Percentiles rank a stretch among this genome's conserved stretches.
Evolutionary conservation across 352 stramenopile species (phyloP).

Genomic region (Peronospora farinosa): DNA sequence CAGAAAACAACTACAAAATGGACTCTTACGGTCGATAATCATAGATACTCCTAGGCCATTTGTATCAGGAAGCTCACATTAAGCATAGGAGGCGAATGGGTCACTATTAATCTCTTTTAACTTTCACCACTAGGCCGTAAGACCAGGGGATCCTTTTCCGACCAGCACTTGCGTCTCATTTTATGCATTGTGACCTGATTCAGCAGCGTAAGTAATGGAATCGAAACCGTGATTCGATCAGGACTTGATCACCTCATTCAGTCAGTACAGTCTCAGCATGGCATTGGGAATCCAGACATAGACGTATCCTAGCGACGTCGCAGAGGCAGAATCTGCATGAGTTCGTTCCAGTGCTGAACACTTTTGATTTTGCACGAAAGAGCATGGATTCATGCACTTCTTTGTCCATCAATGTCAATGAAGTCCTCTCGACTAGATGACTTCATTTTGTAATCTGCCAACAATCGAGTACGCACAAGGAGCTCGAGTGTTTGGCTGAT

Average conservation of each 20-base stretch:
- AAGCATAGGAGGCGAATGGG: no score
- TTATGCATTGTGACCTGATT: background rate
- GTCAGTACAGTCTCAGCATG: slow-evolving; percentile 5
- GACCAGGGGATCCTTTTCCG: slow-evolving; percentile 10
- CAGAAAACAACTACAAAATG: no score
- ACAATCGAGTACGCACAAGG: slow-evolving; percentile 5
- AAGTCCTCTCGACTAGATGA: no score
- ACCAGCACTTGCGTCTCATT: slow-evolving; percentile 14
- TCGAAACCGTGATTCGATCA: slow-evolving; percentile 1
- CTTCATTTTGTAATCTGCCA: slow-evolving; percentile 20
- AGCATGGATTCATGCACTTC: slow-evolving; percentile 15
- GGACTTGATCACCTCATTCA: slow-evolving; percentile 1
- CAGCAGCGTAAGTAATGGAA: slow-evolving; percentile 8
- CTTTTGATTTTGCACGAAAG: slow-evolving; percentile 9
- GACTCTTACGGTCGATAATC: no score
- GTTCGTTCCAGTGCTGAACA: slow-evolving; percentile 12
- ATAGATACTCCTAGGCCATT: no score
- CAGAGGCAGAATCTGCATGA: slow-evolving; percentile 20
- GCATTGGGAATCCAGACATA: slow-evolving; percentile 25
- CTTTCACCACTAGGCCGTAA: no score
- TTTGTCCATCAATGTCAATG: no score
- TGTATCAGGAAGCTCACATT: no score
- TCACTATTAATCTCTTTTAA: no score
- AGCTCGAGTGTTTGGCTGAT: slow-evolving; percentile 7
- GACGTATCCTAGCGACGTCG: slow-evolving; percentile 12